Percentiles rank a stretch among this genome's conserved stretches.
Evolutionary conservation across 805 yeast species (phyloP).

Genomic region (Middelhovenomyces tepae): DNA sequence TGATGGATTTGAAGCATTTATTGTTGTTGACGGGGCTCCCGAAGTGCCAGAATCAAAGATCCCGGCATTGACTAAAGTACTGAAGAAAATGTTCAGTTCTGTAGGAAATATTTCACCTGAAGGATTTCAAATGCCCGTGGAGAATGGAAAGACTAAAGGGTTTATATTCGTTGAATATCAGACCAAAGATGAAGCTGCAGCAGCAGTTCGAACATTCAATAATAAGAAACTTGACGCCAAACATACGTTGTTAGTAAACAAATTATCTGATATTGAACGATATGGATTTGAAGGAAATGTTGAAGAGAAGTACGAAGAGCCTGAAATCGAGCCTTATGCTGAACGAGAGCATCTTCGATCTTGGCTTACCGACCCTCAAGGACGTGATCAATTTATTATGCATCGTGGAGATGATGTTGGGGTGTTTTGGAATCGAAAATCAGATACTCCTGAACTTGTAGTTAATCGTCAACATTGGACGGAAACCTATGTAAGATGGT

Average conservation of each 20-base stretch:
- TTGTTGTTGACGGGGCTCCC: conserved; percentile 93
- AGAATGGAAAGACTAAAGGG: conserved; percentile 69
- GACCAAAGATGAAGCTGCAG: conserved; percentile 55
- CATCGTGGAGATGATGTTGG: conserved; percentile 76
- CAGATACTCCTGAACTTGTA: conserved; percentile 62
- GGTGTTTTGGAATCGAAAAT: conserved; percentile 75
- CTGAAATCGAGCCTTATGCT: conserved; percentile 61
- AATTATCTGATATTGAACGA: conserved; percentile 72
- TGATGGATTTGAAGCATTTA: conserved; percentile 60
- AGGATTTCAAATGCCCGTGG: conserved; percentile 74
- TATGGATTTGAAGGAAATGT: conserved; percentile 57
- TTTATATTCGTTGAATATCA: conserved; percentile 72
- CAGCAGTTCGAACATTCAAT: conserved; percentile 72
- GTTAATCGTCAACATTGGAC: conserved; percentile 81
- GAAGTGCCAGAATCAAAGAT: conserved; percentile 85
- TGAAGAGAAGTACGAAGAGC: conserved; percentile 54
- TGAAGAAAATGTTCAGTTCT: conserved; percentile 66
- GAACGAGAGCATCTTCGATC: conserved; percentile 75
- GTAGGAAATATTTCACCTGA: conserved; percentile 57
- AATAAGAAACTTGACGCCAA: conserved; percentile 89
- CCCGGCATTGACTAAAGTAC: conserved; percentile 73
- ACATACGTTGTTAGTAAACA: conserved; percentile 81
- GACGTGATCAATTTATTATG: conserved; percentile 82
- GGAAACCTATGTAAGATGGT: conserved; percentile 76
- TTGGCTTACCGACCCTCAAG: conserved; percentile 83